Evolutionary conservation across 257 asterid genomes (phyloP).

Genomic region (Scutellaria barbata): DNA sequence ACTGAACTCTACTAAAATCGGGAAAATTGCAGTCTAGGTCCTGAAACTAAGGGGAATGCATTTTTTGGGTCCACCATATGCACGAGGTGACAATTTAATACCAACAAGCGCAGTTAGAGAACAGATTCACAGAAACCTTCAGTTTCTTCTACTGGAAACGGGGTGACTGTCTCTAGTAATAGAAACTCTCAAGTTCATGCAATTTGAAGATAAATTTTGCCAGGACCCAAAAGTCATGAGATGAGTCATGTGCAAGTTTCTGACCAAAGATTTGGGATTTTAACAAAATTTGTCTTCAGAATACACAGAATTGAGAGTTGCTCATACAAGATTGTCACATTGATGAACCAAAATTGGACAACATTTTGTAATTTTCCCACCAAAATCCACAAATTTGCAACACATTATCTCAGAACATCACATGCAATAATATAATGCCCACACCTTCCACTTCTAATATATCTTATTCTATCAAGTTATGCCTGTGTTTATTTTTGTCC

Average conservation of each 20-base stretch:
- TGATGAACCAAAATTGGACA: not conserved
- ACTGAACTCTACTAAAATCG: not conserved
- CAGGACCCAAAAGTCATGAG: not conserved
- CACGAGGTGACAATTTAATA: not conserved
- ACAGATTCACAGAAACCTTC: too few relatives aligned
- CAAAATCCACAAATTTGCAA: not conserved
- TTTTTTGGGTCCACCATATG: not conserved
- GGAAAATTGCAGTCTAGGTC: not conserved
- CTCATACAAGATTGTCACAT: not conserved
- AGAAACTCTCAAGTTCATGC: too few relatives aligned
- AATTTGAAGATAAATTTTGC: not conserved
- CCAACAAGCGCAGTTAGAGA: too few relatives aligned
- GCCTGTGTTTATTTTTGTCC: not conserved
- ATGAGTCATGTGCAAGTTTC: not conserved
- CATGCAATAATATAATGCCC: not conserved
- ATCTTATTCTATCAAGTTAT: not conserved
- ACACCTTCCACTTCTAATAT: not conserved
- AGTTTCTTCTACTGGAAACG: too few relatives aligned
- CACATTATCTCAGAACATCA: not conserved
- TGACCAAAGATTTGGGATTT: not conserved
- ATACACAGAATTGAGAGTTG: not conserved
- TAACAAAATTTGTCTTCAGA: not conserved
- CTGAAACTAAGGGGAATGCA: not conserved
- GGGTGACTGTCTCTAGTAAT: too few relatives aligned
- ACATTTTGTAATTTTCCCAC: not conserved